Base-by-base conservation (phyloP, 176 grass and related monocot species). In the Oryza punctata region DNA sequence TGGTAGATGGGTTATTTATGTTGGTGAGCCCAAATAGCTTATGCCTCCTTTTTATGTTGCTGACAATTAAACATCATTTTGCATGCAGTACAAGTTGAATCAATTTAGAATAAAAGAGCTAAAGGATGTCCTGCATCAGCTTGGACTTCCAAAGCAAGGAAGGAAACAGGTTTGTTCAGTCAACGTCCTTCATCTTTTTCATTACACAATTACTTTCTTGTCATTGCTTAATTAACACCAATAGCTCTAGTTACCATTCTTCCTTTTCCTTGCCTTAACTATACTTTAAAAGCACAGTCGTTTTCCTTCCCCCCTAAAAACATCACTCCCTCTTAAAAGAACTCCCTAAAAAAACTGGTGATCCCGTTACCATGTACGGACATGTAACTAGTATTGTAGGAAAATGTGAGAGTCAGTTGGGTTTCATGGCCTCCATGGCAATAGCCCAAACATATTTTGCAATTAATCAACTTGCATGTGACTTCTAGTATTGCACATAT, bases 81-180 rank as follows among this genome's bases (percentile, higher is more conserved):
- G 27, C 63, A 95, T 72, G 27, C 63, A 98, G 95, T 27, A 27
- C 6, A 98, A 88, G 75, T 43, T 98, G 78, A 72, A 44, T 29
- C 47, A 63, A 26, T 98, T 94, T 75, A 87, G 90, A 84, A 85
- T 98, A 79, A 98, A 93, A 86, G 92, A 98, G 75, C 81, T 98
- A n/a, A 98, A 93, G 70, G 92, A 95, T 88, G 90, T 94, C 57
- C 82, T 98, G 18, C 81, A 91, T 52, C 89, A 91, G 77, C 92
- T 98, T 76, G 87, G 87, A 43, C 70, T 98, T 45, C 70, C 91
- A 19, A 98, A 90, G 63, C 72, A 91, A 74, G 95, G 95, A 49
- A 98, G 86, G 72, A 98, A 98, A 76, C 95, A 95, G 95, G 95
- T 95, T 88, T 69, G 67, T 76, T 77, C 16, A 2, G 67, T 81